Conservation (phyloP, 768 basidiomycete species). For the Sarcomyxa edulis region DNA sequence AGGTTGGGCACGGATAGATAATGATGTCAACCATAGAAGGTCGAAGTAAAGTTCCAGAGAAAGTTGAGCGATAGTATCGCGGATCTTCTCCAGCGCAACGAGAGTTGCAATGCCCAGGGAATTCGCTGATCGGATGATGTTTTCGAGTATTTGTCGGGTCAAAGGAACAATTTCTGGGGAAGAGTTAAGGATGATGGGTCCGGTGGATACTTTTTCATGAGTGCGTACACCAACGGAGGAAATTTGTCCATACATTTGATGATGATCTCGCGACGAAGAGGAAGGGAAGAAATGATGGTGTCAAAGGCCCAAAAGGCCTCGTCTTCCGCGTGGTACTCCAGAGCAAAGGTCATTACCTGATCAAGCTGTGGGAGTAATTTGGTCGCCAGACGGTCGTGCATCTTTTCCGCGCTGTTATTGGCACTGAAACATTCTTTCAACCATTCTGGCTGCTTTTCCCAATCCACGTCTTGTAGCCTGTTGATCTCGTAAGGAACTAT, state of each 20-base stretch:
- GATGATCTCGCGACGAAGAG: slow-evolving; percentile 22
- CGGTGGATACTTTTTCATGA: slow-evolving; percentile 45
- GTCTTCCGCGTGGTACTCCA: slow-evolving; percentile 49
- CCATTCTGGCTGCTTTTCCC: slow-evolving; percentile 26
- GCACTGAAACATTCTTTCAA: slow-evolving; percentile 19
- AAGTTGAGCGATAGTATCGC: slow-evolving; percentile 35
- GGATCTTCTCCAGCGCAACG: slow-evolving; percentile 53
- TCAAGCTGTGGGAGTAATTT: slow-evolving; percentile 26
- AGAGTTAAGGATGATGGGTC: slow-evolving; percentile 23
- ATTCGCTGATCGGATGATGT: slow-evolving; percentile 52
- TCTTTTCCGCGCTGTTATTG: slow-evolving; percentile 20
- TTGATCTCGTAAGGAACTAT: slow-evolving; percentile 35
- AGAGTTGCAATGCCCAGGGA: slow-evolving; percentile 48
- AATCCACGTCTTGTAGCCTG: slow-evolving; percentile 33
- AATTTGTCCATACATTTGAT: slow-evolving; percentile 40
- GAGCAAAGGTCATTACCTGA: slow-evolving; percentile 31
- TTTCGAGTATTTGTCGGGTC: slow-evolving; percentile 31
- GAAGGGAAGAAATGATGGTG: slow-evolving; percentile 24
- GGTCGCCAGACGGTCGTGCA: slow-evolving; percentile 17
- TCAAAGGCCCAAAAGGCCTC: slow-evolving; percentile 50
- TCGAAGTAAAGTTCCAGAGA: slow-evolving; percentile 41
- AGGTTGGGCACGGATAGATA: slow-evolving; percentile 45
- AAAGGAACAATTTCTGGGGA: slow-evolving; percentile 24
- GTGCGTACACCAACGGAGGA: slow-evolving; percentile 49
- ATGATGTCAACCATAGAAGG: slow-evolving; percentile 43